These are phyloP conservation scores for Onygenales sp. DNA, from an alignment of 2,329 filamentous ascomycete species.

Conservation along the genomic window DNA sequence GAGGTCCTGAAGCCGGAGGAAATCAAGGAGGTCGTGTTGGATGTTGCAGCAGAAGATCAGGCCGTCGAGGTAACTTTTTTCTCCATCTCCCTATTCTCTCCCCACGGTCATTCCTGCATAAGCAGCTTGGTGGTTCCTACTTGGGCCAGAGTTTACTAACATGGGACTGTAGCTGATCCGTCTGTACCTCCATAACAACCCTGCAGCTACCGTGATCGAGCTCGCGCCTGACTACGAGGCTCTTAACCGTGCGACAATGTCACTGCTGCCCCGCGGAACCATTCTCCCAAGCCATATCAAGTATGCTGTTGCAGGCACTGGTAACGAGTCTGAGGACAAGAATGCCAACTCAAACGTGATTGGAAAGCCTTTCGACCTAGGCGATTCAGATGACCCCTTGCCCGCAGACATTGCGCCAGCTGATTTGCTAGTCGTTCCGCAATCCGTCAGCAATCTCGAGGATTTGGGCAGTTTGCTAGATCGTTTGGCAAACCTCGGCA, in stretches of 20 bases:
- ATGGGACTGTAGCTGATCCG: background rate
- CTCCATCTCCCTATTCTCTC: no score
- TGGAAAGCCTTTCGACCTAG: background rate
- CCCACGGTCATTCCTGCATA: no score
- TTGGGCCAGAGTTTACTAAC: background rate
- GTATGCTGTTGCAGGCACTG: background rate
- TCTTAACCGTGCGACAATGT: background rate
- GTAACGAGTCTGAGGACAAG: background rate
- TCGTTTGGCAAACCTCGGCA: background rate
- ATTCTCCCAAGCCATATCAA: background rate
- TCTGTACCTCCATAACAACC: background rate
- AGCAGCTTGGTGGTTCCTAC: no score
- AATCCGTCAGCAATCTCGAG: background rate
- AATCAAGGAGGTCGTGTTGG: background rate
- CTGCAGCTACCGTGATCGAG: background rate
- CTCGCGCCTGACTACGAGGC: background rate
- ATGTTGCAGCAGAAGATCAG: background rate
- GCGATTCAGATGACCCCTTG: background rate
- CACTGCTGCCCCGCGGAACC: background rate
- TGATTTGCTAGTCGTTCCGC: constrained; percentile 2
- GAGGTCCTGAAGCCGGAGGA: constrained; percentile 1
- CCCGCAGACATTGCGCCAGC: background rate
- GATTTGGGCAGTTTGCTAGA: background rate
- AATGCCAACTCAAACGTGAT: background rate
- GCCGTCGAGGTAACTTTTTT: background rate